Evolutionary conservation across 2,329 filamentous ascomycete species (phyloP), one percentile per base, ranked within the genome.

Genomic region (Zopfia rhizophila): DNA sequence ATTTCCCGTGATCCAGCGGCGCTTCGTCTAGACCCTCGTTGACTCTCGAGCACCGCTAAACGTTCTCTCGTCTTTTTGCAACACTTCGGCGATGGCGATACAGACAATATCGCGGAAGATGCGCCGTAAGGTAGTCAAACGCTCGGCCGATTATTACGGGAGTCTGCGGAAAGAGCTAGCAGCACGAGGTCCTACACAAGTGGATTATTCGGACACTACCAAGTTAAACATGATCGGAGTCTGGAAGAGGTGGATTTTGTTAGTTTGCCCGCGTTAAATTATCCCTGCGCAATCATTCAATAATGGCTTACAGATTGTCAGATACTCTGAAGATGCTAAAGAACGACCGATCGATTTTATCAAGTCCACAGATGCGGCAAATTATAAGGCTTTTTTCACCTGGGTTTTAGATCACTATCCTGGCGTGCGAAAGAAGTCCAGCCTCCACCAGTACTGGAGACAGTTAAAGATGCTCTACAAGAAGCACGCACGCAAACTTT

Each of bases 381-480:
- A 38, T 14, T 38, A 38, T 28, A 38, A 38, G 24, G 35, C 16
- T 8, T 38, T 38, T 38, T 38, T 6, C 14, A 6, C 22, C 22
- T 38, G 22, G 22, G 4, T 38, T 4, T 38, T 28, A 17, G 22
- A 38, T 5, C 22, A 38, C 22, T 38, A 3, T 28, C 11, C 22
- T 14, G 4, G 35, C 1, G 23, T 28, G 14, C 25, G 18, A 12
- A 38, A 11, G 35, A 10, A 27, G 22, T 38, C 22, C 22, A 23
- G 16, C 22, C 18, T 38, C 18, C 22, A 38, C 14, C 10, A 38
- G 14, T 38, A 38, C 6, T 38, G 22, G 35, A 10, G 22, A 23
- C 22, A 38, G 14, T 28, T 38, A 10, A 19, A 23, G 18, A 38
- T 38, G 22, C 35, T 38, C 16, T 38, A 38, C 35, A 10, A 38